phyloP scores from a whole-genome alignment of 805 yeast genomes.

The Lipomyces kockii region DNA sequence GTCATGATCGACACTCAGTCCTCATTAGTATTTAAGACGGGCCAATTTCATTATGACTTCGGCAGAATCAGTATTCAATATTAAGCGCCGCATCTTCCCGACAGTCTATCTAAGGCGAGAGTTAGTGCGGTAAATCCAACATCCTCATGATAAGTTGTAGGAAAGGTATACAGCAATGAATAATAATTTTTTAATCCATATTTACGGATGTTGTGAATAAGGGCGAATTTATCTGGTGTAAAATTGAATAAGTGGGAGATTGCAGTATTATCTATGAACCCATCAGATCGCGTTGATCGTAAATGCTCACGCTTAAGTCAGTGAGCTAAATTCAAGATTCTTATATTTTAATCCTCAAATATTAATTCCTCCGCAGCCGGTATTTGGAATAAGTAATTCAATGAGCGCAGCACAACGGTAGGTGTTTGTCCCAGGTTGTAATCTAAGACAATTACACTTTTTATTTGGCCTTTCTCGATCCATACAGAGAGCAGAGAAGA shows the following conservation, averaged over 20 bases:
- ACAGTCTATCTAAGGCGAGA: conserved; percentile 12
- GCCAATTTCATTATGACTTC: neutral
- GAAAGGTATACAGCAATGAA: conserved; percentile 21
- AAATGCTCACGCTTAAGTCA: too few species aligned
- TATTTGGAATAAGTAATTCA: conserved; percentile 39
- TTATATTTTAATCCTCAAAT: too few species aligned
- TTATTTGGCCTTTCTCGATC: conserved; percentile 21
- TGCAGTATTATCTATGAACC: conserved; percentile 3
- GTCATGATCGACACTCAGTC: too few species aligned
- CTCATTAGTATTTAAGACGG: too few species aligned
- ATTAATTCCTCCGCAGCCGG: conserved; percentile 28
- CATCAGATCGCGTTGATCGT: too few species aligned
- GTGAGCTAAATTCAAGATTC: too few species aligned
- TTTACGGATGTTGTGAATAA: conserved; percentile 34
- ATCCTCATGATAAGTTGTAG: conserved; percentile 11
- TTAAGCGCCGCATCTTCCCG: conserved; percentile 16
- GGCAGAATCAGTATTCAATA: conserved; percentile 9
- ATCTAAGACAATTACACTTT: neutral
- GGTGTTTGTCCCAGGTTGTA: neutral
- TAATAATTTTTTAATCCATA: neutral
- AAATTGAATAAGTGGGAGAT: conserved; percentile 38
- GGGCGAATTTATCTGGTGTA: conserved; percentile 31
- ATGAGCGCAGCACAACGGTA: conserved; percentile 34
- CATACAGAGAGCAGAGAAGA: conserved; percentile 23
- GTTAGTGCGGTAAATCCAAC: neutral